Conservation (phyloP, 1,139 yeast genomes). For the Blastobotrys apis region DNA sequence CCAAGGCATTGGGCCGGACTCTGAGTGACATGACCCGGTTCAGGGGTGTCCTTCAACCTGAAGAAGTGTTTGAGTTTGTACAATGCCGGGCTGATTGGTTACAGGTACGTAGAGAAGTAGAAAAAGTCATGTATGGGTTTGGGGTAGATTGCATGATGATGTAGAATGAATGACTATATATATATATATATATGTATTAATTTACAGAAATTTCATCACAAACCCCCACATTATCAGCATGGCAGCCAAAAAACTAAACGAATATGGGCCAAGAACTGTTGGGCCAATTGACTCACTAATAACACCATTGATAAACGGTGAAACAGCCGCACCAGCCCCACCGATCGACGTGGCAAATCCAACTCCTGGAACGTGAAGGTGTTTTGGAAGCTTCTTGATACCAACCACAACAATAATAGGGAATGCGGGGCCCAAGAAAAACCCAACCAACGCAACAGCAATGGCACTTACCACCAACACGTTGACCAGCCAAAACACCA, state of each 20-base stretch:
- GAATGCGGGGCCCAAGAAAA: constrained; percentile 73
- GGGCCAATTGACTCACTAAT: constrained; percentile 29
- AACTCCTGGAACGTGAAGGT: constrained; percentile 61
- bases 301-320: constrained; percentile 32
- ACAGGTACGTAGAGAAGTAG: constrained; percentile 70
- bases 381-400: constrained; percentile 56
- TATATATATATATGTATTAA: not conserved
- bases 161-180: constrained; percentile 15
- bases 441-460: constrained; percentile 53
- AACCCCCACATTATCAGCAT: constrained; percentile 29
- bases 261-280: constrained; percentile 30
- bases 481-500: constrained; percentile 32
- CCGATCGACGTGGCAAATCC: constrained; percentile 78
- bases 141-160: constrained; percentile 58
- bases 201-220: constrained; percentile 7
- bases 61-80: constrained; percentile 88
- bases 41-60: constrained; percentile 86
- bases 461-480: constrained; percentile 29
- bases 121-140: constrained; percentile 91
- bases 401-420: constrained; percentile 70
- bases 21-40: constrained; percentile 81
- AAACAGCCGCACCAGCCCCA: constrained; percentile 70
- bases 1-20: constrained; percentile 79
- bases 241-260: constrained; percentile 23
- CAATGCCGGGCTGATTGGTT: constrained; percentile 87